Percentiles rank a stretch among this genome's conserved stretches.
Evolutionary conservation across 306 rosid genomes (phyloP).

Genomic region (Begonia peltatifolia): DNA sequence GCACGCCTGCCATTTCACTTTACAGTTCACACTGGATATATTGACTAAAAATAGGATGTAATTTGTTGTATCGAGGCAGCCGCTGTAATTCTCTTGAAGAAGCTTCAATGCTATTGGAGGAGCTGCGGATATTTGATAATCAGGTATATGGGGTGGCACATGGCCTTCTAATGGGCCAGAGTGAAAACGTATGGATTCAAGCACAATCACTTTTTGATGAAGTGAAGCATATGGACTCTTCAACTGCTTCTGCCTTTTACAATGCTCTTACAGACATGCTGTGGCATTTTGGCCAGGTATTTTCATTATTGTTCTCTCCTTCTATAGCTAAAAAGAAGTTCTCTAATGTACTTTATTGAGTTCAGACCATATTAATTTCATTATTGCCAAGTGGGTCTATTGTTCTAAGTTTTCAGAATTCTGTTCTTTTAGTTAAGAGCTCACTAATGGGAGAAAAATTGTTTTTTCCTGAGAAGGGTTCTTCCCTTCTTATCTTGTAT

Average conservation of each 20-base stretch:
- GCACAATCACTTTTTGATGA: slow-evolving; percentile 74
- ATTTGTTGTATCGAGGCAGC: slow-evolving; percentile 20
- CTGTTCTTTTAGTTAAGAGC: no score
- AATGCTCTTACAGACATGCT: slow-evolving; percentile 95
- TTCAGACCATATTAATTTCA: no score
- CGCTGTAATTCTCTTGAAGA: slow-evolving; percentile 65
- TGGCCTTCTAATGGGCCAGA: slow-evolving; percentile 71
- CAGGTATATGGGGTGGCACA: slow-evolving; percentile 88
- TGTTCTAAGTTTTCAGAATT: no score
- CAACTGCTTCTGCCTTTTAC: slow-evolving; percentile 85
- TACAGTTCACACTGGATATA: no score
- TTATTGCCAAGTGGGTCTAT: no score
- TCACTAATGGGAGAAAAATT: no score
- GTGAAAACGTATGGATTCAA: slow-evolving; percentile 52
- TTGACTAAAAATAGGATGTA: no score
- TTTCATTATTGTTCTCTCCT: neutral
- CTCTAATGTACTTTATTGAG: no score
- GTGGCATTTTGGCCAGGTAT: slow-evolving; percentile 77
- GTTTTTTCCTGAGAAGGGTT: no score
- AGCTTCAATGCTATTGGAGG: slow-evolving; percentile 79
- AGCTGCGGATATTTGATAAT: slow-evolving; percentile 66
- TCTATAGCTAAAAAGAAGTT: no score
- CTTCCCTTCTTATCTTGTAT: no score
- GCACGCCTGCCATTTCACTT: no score
- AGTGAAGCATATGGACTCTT: slow-evolving; percentile 69